Conservation (phyloP, 768 basidiomycete genomes). For the Mycena pura region DNA sequence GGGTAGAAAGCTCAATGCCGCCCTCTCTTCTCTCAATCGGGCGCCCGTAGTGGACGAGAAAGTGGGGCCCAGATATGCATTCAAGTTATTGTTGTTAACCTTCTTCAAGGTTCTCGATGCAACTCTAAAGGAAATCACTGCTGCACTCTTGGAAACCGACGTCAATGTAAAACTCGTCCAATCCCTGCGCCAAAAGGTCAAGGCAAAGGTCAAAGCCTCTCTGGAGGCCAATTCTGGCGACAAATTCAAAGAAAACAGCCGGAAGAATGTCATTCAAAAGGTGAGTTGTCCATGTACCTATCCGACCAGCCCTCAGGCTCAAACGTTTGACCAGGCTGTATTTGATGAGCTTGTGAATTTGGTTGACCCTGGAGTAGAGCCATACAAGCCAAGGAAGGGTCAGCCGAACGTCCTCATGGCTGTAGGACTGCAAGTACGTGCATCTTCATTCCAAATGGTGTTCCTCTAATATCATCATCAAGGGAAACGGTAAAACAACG, state of each 20-base stretch:
- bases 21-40: constrained; percentile 87
- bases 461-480: constrained; percentile 8
- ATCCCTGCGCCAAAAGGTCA: constrained; percentile 86
- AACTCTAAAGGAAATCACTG: constrained; percentile 92
- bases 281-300: constrained; percentile 44
- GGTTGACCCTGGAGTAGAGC: constrained; percentile 94
- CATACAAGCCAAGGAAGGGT: constrained; percentile 96
- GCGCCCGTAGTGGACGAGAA: constrained; percentile 92
- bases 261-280: constrained; percentile 92
- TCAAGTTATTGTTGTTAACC: constrained; percentile 1
- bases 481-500: constrained; percentile 99
- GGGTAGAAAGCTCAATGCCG: constrained; percentile 91
- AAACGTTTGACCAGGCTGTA: constrained; percentile 66
- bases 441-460: background rate
- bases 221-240: constrained; percentile 69
- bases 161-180: constrained; percentile 98
- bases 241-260: constrained; percentile 79
- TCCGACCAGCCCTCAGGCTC: background rate
- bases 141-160: constrained; percentile 93
- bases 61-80: constrained; percentile 48
- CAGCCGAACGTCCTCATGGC: constrained; percentile 96
- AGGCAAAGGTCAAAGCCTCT: constrained; percentile 84
- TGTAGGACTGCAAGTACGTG: constrained; percentile 87
- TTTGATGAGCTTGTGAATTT: constrained; percentile 96
- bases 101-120: constrained; percentile 83